Evolutionary conservation across 176 grass and related monocot genomes (phyloP), one percentile per base, ranked within the genome.

Genomic region (Metroxylon sagu): DNA sequence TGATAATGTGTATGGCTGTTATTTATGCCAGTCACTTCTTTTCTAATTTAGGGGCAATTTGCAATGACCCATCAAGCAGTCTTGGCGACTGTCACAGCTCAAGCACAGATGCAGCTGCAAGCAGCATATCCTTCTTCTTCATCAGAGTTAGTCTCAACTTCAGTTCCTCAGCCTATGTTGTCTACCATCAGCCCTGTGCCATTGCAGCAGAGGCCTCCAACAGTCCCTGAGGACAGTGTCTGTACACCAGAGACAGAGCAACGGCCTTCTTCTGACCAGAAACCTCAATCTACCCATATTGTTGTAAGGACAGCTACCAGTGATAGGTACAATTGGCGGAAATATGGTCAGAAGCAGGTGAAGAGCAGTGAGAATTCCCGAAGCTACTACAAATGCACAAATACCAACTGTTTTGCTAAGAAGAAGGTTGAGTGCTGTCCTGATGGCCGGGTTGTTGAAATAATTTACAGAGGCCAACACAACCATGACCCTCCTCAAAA

Each of bases 281-380:
- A 70, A 83, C 52, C 66, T 53, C 67, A 70, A 28, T 56, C 58
- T 48, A 14, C 68, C 64, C 75, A 79, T 71, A 49, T 18, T 53
- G 30, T 63, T 77, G 59, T 66, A 67, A 80, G 83, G 70, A 74
- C 60, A 15, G 59, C 48, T 51, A 72, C 83, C 26, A 59, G 66
- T 60, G 94, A 98, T 85, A 73, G 79, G 64, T 98, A 85, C 73
- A 91, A 93, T 70, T 98, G 94, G 94, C 79, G 94, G 77, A 98
- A 98, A 71, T 98, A 98, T 67, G 94, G 94, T 62, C 94, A 98
- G 85, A 98, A 98, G 79, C 94, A 98, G 77, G 94, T 98, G 63
- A 98, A 98, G 83, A 92, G 84, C 56, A 98, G 84, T 35, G 88
- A 98, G 27, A 98, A 93, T 82, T 93, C 79, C 48, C 72, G 94